Conservation (phyloP, 148 eudicot species). For the Rhododendron simsii region DNA sequence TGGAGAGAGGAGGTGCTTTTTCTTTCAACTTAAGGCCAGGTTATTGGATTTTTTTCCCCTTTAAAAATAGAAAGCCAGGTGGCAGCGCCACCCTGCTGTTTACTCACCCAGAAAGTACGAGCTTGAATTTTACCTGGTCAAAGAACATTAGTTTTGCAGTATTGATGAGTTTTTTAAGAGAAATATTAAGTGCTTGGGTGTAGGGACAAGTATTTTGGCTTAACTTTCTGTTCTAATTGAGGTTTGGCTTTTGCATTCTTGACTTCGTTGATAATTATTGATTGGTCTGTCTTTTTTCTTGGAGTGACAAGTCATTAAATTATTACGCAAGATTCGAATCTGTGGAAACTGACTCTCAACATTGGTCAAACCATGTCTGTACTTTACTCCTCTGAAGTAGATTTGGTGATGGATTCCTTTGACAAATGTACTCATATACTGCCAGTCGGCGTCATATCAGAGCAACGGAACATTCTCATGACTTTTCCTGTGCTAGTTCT, state of each 20-base stretch:
- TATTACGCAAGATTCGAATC: background rate
- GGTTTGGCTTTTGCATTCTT: background rate
- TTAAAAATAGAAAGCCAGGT: background rate
- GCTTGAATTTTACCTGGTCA: background rate
- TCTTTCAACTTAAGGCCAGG: background rate
- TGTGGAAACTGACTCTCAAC: background rate
- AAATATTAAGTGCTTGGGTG: background rate
- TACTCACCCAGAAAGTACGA: constrained; percentile 2
- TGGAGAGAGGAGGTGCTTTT: background rate
- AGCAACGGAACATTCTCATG: background rate
- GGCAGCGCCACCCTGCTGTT: background rate
- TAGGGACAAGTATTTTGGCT: background rate
- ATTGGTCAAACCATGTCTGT: background rate
- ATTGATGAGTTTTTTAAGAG: background rate
- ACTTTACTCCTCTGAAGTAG: background rate
- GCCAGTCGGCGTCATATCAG: background rate
- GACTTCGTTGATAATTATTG: background rate
- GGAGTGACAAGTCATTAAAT: background rate
- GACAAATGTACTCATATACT: background rate
- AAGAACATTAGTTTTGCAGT: background rate
- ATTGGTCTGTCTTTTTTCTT: background rate
- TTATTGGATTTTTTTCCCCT: background rate
- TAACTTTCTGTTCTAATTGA: background rate
- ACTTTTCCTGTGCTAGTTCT: background rate
- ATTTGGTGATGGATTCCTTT: background rate